phyloP scores from a whole-genome alignment of 768 basidiomycete genomes.

The Rhizopogon roseolus region DNA sequence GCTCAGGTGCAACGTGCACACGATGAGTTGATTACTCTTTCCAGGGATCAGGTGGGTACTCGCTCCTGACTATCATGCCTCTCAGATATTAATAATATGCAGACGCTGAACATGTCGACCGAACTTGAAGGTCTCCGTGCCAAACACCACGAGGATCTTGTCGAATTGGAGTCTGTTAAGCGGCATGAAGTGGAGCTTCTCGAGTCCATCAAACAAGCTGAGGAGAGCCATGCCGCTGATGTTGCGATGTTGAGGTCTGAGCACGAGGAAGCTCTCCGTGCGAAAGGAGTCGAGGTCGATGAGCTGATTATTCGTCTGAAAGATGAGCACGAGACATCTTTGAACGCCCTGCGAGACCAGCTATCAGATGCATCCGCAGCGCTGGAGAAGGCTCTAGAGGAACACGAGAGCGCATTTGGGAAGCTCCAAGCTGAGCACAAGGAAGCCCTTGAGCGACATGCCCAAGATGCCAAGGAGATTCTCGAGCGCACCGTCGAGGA shows the following conservation, averaged over 20 bases:
- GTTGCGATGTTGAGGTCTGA: conserved; percentile 42
- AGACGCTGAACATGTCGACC: conserved; percentile 85
- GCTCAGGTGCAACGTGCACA: conserved; percentile 68
- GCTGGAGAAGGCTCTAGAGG: conserved; percentile 45
- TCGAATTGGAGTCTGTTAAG: conserved; percentile 49
- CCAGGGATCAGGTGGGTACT: conserved; percentile 73
- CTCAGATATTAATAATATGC: neutral
- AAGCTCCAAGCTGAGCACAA: conserved; percentile 52
- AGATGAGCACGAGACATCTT: conserved; percentile 40
- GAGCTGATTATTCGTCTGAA: conserved; percentile 41
- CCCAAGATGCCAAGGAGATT: conserved; percentile 48
- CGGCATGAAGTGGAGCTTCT: conserved; percentile 53
- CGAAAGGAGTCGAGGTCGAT: conserved; percentile 38
- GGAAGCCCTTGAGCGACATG: conserved; percentile 45
- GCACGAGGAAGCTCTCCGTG: conserved; percentile 40
- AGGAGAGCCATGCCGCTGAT: conserved; percentile 43
- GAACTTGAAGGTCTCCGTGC: conserved; percentile 74
- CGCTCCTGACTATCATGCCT: neutral
- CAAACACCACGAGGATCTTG: conserved; percentile 51
- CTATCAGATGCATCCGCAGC: conserved; percentile 36
- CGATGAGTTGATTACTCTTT: conserved; percentile 76
- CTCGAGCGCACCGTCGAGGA: conserved; percentile 47
- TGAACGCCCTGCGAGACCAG: conserved; percentile 37
- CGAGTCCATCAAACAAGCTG: conserved; percentile 43
- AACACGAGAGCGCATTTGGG: conserved; percentile 58